phyloP scores from a whole-genome alignment of 805 yeast genomes.

The Yarrowia yakushimensis region DNA sequence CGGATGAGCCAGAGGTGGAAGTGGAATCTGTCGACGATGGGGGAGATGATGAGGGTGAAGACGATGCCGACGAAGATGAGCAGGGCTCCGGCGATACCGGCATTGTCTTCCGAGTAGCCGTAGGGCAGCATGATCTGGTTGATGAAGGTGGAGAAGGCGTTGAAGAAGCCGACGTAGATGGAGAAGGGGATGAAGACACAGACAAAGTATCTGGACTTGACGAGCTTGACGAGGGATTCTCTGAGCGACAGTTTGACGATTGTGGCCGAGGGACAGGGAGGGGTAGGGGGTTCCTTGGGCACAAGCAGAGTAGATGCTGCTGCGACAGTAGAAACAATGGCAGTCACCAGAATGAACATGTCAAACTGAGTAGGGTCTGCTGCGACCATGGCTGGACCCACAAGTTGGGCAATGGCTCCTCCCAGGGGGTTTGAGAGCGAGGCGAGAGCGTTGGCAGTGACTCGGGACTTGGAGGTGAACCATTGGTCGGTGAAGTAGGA shows the following conservation, averaged over 20 bases:
- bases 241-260: conserved; percentile 31
- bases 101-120: conserved; percentile 38
- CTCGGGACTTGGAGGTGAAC: conserved; percentile 37
- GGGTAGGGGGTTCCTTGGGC: conserved; percentile 33
- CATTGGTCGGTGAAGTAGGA: conserved; percentile 37
- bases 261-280: conserved; percentile 38
- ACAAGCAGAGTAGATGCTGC: conserved; percentile 30
- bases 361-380: conserved; percentile 30
- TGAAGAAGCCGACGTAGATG: conserved; percentile 38
- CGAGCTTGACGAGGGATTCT: conserved; percentile 30
- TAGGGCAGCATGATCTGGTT: conserved; percentile 38
- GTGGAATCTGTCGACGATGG: conserved; percentile 35
- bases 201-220: conserved; percentile 28
- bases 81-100: conserved; percentile 38
- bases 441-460: conserved; percentile 39
- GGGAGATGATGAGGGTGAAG: conserved; percentile 35
- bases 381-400: conserved; percentile 37
- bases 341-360: conserved; percentile 32
- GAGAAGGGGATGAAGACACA: conserved; percentile 32
- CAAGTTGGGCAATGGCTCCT: conserved; percentile 38
- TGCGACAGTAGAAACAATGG: conserved; percentile 31
- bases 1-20: conserved; percentile 30
- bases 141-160: conserved; percentile 35
- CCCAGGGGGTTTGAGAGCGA: conserved; percentile 39
- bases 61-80: conserved; percentile 37